Evolutionary conservation across 306 rosid species (phyloP).

Genomic region (Calophaca sinica): DNA sequence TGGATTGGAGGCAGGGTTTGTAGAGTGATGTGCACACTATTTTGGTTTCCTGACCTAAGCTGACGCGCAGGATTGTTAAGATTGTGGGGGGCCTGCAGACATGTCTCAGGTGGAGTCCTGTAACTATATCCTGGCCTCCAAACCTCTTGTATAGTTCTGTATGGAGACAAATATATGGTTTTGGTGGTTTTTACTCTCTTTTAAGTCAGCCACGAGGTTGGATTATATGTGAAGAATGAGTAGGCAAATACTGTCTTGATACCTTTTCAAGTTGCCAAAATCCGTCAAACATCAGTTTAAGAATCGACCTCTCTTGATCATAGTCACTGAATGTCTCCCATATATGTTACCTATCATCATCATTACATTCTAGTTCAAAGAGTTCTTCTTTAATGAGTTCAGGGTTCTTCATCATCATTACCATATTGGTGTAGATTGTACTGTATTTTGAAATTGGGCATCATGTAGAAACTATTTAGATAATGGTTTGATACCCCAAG

Average conservation of each 20-base stretch:
- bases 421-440: slow-evolving; percentile 15
- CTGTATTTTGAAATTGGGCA: slow-evolving; percentile 19
- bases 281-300: neutral
- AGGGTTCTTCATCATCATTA: no score
- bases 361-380: slow-evolving; percentile 27
- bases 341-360: slow-evolving; percentile 3
- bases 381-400: neutral
- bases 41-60: slow-evolving; percentile 41
- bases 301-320: slow-evolving; percentile 32
- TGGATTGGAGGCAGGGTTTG: slow-evolving; percentile 37
- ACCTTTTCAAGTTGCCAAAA: neutral
- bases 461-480: neutral
- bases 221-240: slow-evolving; percentile 22
- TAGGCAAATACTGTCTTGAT: slow-evolving; percentile 25
- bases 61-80: slow-evolving; percentile 34
- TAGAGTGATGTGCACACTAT: slow-evolving; percentile 36
- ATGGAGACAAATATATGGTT: slow-evolving; percentile 43
- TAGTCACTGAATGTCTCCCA: slow-evolving; percentile 25
- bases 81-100: slow-evolving; percentile 37
- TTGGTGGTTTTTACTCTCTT: slow-evolving; percentile 25
- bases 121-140: slow-evolving; percentile 26
- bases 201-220: slow-evolving; percentile 34
- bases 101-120: slow-evolving; percentile 37
- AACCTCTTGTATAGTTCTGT: slow-evolving; percentile 51
- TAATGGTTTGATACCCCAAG: neutral